A percentile compares a stretch with the other conserved stretches of the same genome.
Evolutionary conservation across 106 monocot species (phyloP).

Genomic region (Acanthochlamys bracteata): DNA sequence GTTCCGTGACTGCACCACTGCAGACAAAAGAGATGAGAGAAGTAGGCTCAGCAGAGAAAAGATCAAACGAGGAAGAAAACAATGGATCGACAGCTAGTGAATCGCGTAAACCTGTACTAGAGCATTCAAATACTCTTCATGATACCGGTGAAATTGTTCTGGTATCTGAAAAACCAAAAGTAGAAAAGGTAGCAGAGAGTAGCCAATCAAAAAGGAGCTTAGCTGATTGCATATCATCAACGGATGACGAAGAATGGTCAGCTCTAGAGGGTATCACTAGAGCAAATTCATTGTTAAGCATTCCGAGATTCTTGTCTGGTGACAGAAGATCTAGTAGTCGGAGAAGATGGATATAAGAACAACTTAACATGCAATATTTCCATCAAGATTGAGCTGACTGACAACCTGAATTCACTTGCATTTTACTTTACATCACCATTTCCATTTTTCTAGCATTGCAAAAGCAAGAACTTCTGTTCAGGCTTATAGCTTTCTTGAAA

Average conservation of each 20-base stretch:
- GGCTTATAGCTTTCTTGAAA: too few relatives aligned
- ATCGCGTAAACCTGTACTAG: slow-evolving; percentile 8
- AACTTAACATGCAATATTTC: not conserved
- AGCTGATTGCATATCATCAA: slow-evolving; percentile 48
- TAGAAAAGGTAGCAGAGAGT: slow-evolving; percentile 26
- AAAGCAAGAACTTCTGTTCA: too few relatives aligned
- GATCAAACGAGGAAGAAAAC: not conserved
- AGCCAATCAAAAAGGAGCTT: slow-evolving; percentile 60
- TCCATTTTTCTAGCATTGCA: too few relatives aligned
- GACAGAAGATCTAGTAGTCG: not conserved
- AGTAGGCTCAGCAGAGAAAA: not conserved
- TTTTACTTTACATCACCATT: too few relatives aligned
- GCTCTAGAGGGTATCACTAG: slow-evolving; percentile 80
- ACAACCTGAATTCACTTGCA: too few relatives aligned
- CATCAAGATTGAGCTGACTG: not conserved
- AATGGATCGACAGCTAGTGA: not conserved
- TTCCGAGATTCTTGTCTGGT: slow-evolving; percentile 46
- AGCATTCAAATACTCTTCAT: slow-evolving; percentile 7
- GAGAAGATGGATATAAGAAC: slow-evolving; percentile 1
- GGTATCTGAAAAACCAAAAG: slow-evolving; percentile 20
- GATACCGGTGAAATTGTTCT: slow-evolving; percentile 41
- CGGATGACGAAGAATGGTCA: slow-evolving; percentile 89
- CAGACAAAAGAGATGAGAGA: slow-evolving; percentile 4
- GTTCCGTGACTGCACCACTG: not conserved
- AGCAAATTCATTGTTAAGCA: slow-evolving; percentile 68